A percentile compares a stretch with the other conserved stretches of the same genome.
phyloP scores from a whole-genome alignment of 1,284 basidiomycete species.

The Quambalaria eucalypti region DNA sequence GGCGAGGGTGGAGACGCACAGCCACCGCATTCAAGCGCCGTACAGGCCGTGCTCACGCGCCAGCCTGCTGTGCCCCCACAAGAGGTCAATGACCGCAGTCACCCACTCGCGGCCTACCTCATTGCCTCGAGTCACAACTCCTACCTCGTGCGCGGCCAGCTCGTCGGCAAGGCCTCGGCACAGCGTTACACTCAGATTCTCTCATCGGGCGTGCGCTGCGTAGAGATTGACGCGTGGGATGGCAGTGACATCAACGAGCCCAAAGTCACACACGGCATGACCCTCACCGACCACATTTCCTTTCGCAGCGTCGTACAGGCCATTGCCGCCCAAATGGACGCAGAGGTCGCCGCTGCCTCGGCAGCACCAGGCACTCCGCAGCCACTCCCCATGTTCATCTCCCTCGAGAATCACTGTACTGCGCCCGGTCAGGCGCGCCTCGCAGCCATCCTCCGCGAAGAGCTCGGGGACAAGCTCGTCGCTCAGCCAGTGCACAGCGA shows the following conservation, averaged over 20 bases:
- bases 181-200: conserved; percentile 57
- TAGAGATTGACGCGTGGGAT: conserved; percentile 65
- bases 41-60: conserved; percentile 19
- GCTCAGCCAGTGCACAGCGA: conserved; percentile 40
- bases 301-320: conserved; percentile 9
- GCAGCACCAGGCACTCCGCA: conserved; percentile 5
- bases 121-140: conserved; percentile 60
- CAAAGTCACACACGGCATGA: conserved; percentile 55
- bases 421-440: conserved; percentile 54
- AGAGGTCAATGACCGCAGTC: conserved; percentile 22
- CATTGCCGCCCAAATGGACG: conserved; percentile 14
- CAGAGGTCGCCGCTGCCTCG: conserved; percentile 6
- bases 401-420: conserved; percentile 59
- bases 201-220: conserved; percentile 55
- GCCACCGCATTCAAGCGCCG: conserved; percentile 1
- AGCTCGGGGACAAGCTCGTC: conserved; percentile 55
- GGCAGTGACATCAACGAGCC: conserved; percentile 50
- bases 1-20: conserved; percentile 5
- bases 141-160: conserved; percentile 56
- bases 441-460: conserved; percentile 55
- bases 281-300: conserved; percentile 16
- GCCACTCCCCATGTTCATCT: conserved; percentile 54
- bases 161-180: conserved; percentile 56
- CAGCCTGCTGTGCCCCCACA: conserved; percentile 26
- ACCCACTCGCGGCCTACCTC: conserved; percentile 33